A percentile compares a stretch with the other conserved stretches of the same genome.
phyloP scores from a whole-genome alignment of 2,329 filamentous ascomycete genomes.

The Ophiobolus disseminans region DNA sequence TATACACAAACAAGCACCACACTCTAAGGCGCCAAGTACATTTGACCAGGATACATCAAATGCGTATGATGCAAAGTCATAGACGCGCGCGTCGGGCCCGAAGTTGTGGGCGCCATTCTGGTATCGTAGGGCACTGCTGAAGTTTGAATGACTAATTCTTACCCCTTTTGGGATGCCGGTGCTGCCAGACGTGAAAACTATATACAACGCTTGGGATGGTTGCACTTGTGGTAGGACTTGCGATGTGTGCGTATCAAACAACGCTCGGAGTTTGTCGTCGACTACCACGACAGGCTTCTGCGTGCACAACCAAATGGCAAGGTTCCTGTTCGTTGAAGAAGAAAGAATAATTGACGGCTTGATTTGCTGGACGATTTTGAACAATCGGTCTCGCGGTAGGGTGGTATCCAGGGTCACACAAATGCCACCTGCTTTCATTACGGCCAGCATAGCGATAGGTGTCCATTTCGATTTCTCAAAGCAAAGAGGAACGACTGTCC shows the following conservation, averaged over 20 bases:
- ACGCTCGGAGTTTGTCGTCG: neutral
- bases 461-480: conserved; percentile 28
- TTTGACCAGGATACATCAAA: too few relatives aligned
- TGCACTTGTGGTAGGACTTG: neutral
- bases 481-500: conserved; percentile 7
- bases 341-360: neutral
- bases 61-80: conserved; percentile 52
- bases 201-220: neutral
- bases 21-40: too few relatives aligned
- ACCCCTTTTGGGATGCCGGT: neutral
- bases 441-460: conserved; percentile 48
- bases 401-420: conserved; percentile 41
- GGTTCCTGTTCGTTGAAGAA: neutral
- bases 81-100: conserved; percentile 46
- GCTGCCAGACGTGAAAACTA: conserved; percentile 25
- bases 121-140: conserved; percentile 50
- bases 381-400: neutral
- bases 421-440: conserved; percentile 50
- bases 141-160: conserved; percentile 65
- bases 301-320: neutral
- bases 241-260: neutral
- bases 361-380: neutral
- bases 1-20: too few relatives aligned
- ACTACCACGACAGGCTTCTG: neutral
- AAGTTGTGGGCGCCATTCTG: conserved; percentile 16